Percentiles rank a stretch among this genome's conserved stretches.
Evolutionary conservation across 768 basidiomycete species (phyloP).

Genomic region (Lanmaoa rubissima): DNA sequence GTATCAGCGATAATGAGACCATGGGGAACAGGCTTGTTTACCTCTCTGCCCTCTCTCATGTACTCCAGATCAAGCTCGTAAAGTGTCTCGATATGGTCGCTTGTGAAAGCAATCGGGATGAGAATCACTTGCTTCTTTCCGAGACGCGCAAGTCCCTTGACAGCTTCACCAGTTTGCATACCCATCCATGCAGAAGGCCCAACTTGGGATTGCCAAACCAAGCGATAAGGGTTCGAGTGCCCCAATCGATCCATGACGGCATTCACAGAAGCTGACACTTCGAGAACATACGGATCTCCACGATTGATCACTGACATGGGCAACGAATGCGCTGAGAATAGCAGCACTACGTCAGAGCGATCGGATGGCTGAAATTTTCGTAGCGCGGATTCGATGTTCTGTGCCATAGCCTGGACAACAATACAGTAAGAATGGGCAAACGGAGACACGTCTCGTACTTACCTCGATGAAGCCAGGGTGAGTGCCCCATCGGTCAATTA

Average conservation of each 20-base stretch:
- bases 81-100: slow-evolving; percentile 98
- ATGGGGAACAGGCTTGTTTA: slow-evolving; percentile 35
- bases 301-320: slow-evolving; percentile 99
- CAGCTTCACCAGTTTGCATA: slow-evolving; percentile 87
- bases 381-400: slow-evolving; percentile 82
- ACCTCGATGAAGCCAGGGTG: slow-evolving; percentile 95
- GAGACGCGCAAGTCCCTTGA: slow-evolving; percentile 81
- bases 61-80: slow-evolving; percentile 97
- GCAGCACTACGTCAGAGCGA: slow-evolving; percentile 73
- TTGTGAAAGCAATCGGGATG: slow-evolving; percentile 97
- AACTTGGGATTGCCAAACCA: slow-evolving; percentile 98
- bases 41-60: slow-evolving; percentile 85
- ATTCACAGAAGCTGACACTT: slow-evolving; percentile 91
- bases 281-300: slow-evolving; percentile 94
- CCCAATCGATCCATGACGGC: slow-evolving; percentile 89
- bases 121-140: slow-evolving; percentile 77
- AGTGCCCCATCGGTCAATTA: slow-evolving; percentile 97
- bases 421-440: slow-evolving; percentile 1
- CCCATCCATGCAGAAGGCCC: slow-evolving; percentile 99
- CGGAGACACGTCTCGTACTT: slow-evolving; percentile 20
- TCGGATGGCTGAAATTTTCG: slow-evolving; percentile 69
- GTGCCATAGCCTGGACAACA: slow-evolving; percentile 73
- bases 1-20: not conserved
- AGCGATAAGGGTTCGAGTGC: slow-evolving; percentile 81
- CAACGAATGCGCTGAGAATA: slow-evolving; percentile 97